Evolutionary conservation across 352 stramenopile genomes (phyloP).

Genomic region (Pythium aquatile): DNA sequence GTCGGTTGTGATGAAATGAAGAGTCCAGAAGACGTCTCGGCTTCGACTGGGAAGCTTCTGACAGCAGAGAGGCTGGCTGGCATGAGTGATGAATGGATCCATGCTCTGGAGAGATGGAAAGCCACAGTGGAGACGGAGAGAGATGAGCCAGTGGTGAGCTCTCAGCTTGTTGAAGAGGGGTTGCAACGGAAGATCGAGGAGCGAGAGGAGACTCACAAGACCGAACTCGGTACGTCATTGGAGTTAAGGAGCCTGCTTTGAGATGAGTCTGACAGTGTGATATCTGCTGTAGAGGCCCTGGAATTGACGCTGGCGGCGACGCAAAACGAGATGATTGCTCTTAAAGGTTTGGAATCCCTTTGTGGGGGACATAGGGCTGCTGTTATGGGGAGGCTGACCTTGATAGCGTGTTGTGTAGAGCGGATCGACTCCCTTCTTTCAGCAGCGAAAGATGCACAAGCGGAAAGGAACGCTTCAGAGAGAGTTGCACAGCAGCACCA

Average conservation of each 20-base stretch:
- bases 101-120: neutral
- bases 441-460: neutral
- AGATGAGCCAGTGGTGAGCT: neutral
- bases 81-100: neutral
- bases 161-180: neutral
- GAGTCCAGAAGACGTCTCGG: neutral
- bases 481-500: neutral
- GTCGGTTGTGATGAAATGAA: neutral
- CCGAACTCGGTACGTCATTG: neutral
- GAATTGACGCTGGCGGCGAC: neutral
- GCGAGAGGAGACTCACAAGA: neutral
- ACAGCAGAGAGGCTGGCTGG: neutral
- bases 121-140: neutral
- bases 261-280: neutral
- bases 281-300: neutral
- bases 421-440: neutral
- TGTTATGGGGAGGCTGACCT: neutral
- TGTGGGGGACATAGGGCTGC: too few relatives aligned
- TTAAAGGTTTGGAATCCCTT: neutral
- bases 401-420: neutral
- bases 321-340: neutral
- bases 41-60: constrained; percentile 1
- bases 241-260: neutral
- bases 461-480: neutral
- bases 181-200: neutral